Conservation (phyloP, 192 early-diverging fungal genomes). For the Entomortierella chlamydospora region DNA sequence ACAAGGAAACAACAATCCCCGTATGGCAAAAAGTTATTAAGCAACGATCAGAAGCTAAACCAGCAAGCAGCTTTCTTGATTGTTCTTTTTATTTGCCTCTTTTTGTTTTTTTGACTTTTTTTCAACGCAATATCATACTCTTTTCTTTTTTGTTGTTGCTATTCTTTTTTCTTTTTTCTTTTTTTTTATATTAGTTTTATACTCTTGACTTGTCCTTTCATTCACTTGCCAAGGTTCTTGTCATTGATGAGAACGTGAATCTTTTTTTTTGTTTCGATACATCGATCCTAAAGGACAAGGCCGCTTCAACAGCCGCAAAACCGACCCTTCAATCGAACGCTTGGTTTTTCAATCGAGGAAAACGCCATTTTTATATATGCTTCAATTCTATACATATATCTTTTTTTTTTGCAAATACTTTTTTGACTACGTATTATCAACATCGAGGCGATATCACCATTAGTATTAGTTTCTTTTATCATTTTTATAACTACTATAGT, state of each 20-base stretch:
- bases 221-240: slow-evolving; percentile 45
- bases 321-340: slow-evolving; percentile 40
- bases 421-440: too few relatives aligned
- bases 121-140: slow-evolving; percentile 3
- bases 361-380: slow-evolving; percentile 13
- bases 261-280: slow-evolving; percentile 16
- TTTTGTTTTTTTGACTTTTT: slow-evolving; percentile 11
- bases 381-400: too few relatives aligned
- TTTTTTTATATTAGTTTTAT: slow-evolving; percentile 30
- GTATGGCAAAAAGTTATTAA: slow-evolving; percentile 14
- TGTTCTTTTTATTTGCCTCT: background rate
- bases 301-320: slow-evolving; percentile 57
- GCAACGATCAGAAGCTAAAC: background rate
- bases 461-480: too few relatives aligned
- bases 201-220: slow-evolving; percentile 51
- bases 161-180: slow-evolving; percentile 4
- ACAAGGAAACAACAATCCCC: slow-evolving; percentile 17
- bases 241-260: slow-evolving; percentile 23
- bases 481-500: background rate
- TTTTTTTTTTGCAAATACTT: slow-evolving; percentile 19
- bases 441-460: too few relatives aligned
- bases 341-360: slow-evolving; percentile 53
- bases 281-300: slow-evolving; percentile 42
- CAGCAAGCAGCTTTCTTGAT: background rate
- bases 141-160: slow-evolving; percentile 14